phyloP scores from a whole-genome alignment of 2,329 filamentous ascomycete genomes.

The Tympanopsis confertula region DNA sequence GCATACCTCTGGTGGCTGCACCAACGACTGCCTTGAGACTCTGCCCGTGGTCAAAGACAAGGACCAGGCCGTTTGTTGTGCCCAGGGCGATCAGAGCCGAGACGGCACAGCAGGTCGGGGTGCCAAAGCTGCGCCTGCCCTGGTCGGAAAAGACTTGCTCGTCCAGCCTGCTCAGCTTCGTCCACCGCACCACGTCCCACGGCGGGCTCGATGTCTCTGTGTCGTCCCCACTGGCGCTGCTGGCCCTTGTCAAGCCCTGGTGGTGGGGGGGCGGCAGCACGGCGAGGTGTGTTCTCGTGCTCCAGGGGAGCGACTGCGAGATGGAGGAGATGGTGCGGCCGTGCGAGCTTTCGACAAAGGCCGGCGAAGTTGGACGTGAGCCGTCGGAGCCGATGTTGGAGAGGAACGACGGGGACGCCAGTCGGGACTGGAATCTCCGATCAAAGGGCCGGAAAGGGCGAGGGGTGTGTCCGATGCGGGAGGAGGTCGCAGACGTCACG shows the following conservation, averaged over 20 bases:
- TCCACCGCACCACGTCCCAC: constrained; percentile 97
- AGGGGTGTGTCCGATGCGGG: no score
- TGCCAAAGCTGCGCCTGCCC: constrained; percentile 83
- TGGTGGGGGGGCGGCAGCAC: no score
- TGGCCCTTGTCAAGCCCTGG: no score
- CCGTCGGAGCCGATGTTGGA: constrained; percentile 33
- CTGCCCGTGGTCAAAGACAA: constrained; percentile 96
- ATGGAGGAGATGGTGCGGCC: constrained; percentile 71
- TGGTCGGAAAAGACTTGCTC: constrained; percentile 84
- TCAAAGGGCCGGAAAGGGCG: constrained; percentile 91
- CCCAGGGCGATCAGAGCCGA: constrained; percentile 82
- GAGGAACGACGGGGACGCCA: constrained; percentile 48
- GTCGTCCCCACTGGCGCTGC: constrained; percentile 44
- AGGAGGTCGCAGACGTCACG: background rate
- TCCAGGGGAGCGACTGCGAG: constrained; percentile 54
- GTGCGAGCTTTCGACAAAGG: constrained; percentile 58
- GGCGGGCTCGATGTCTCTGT: constrained; percentile 65
- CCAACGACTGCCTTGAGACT: constrained; percentile 89
- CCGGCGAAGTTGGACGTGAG: constrained; percentile 65
- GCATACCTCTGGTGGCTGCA: constrained; percentile 76
- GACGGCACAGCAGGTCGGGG: constrained; percentile 78
- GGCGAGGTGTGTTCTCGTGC: no score
- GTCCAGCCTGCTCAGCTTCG: constrained; percentile 78
- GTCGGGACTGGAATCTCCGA: constrained; percentile 79
- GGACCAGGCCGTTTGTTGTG: constrained; percentile 84